A percentile compares a stretch with the other conserved stretches of the same genome.
These are phyloP conservation scores for Acanthamoeba sp. DNA, from an alignment of 208 protist genomes.

Conservation along the genomic window DNA sequence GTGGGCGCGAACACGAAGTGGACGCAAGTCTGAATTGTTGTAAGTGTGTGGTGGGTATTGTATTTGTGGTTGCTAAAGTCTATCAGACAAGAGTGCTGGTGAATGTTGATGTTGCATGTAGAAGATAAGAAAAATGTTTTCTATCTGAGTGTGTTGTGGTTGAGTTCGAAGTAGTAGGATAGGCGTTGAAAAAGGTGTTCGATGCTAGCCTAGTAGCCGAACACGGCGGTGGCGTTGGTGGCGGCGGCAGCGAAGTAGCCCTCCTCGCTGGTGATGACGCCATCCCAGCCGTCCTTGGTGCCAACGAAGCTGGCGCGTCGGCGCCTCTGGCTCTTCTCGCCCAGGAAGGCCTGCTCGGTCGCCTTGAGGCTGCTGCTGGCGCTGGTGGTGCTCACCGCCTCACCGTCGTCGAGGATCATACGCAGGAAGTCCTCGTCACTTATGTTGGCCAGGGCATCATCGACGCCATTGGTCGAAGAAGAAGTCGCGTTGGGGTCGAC, in stretches of 20 bases:
- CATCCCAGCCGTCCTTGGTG: not conserved
- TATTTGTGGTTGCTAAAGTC: too few species aligned
- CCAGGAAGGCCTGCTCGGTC: not conserved
- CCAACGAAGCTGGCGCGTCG: not conserved
- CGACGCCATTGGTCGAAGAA: not conserved
- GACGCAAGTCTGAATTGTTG: too few species aligned
- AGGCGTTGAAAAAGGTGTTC: too few species aligned
- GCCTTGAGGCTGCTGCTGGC: not conserved
- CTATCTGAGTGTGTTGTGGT: not conserved
- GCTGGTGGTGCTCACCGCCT: not conserved
- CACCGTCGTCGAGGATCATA: not conserved
- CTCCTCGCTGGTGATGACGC: not conserved
- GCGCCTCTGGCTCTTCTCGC: not conserved
- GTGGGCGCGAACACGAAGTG: too few species aligned
- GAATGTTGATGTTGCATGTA: not conserved
- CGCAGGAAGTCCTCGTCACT: not conserved
- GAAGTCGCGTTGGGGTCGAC: not conserved
- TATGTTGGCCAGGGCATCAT: not conserved
- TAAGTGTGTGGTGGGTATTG: too few species aligned
- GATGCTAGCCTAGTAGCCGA: not conserved
- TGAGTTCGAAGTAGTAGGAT: not conserved
- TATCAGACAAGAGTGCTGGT: not conserved
- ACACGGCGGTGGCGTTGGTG: not conserved
- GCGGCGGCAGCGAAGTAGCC: not conserved
- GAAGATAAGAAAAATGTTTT: slow-evolving; percentile 13